phyloP scores from a whole-genome alignment of 805 yeast genomes.

The Jamesozyma jinghongensis region DNA sequence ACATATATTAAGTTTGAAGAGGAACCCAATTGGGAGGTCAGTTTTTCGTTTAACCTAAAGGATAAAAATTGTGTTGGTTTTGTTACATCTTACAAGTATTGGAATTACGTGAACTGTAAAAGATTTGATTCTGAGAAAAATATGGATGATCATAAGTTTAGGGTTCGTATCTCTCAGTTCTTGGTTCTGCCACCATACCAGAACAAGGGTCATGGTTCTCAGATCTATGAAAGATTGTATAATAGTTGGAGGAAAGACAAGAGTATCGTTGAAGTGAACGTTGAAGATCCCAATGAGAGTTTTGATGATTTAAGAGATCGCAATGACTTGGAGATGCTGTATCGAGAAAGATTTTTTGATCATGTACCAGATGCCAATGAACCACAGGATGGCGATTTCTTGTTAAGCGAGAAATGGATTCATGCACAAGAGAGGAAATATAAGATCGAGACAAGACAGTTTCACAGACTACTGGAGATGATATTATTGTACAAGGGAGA shows the following conservation, averaged over 20 bases:
- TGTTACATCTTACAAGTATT: conserved; percentile 74
- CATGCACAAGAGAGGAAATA: conserved; percentile 30
- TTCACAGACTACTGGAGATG: conserved; percentile 72
- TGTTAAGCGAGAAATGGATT: conserved; percentile 32
- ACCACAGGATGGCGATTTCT: conserved; percentile 18
- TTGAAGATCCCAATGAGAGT: conserved; percentile 89
- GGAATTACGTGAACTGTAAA: conserved; percentile 53
- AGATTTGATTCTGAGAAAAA: conserved; percentile 16
- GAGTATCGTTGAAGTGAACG: conserved; percentile 59
- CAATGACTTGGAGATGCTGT: conserved; percentile 53
- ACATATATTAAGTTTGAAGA: conserved; percentile 60
- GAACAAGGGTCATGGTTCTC: conserved; percentile 59
- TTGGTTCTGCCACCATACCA: conserved; percentile 80
- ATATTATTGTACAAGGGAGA: conserved; percentile 38
- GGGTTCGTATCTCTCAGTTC: conserved; percentile 83
- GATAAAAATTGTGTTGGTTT: conserved; percentile 58
- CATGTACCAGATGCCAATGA: conserved; percentile 19
- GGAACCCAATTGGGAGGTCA: conserved; percentile 78
- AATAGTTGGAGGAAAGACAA: conserved; percentile 47
- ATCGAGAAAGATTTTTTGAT: conserved; percentile 27
- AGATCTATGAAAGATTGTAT: conserved; percentile 49
- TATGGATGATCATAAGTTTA: conserved; percentile 15
- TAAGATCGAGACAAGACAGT: conserved; percentile 72
- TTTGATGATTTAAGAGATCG: conserved; percentile 89
- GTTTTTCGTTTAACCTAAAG: conserved; percentile 35